These are phyloP conservation scores for Verruconis gallopava DNA, from an alignment of 2,329 filamentous ascomycete genomes.

Conservation along the genomic window DNA sequence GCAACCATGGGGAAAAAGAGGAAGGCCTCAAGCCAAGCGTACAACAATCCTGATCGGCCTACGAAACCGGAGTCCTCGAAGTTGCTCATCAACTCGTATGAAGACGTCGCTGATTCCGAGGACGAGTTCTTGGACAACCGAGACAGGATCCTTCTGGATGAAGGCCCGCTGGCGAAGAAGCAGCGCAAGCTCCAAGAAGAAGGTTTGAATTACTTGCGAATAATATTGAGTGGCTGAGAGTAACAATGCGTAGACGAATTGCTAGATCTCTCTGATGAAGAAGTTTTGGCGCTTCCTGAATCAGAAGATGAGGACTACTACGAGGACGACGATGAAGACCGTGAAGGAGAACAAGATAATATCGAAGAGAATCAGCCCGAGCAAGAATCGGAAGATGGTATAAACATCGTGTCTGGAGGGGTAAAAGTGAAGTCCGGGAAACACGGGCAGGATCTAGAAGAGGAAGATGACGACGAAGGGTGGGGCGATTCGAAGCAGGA, in stretches of 20 bases:
- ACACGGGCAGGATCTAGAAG: constrained; percentile 1
- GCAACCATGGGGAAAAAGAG: constrained; percentile 6
- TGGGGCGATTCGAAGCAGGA: constrained; percentile 84
- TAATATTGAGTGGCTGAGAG: constrained; percentile 12
- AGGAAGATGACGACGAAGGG: constrained; percentile 43
- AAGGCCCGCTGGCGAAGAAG: constrained; percentile 66
- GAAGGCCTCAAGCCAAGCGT: constrained; percentile 4
- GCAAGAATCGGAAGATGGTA: constrained; percentile 12
- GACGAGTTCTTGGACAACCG: constrained; percentile 84
- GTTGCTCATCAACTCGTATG: constrained; percentile 18
- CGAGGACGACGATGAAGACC: constrained; percentile 20
- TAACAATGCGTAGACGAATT: constrained; percentile 35
- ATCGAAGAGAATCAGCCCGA: constrained; percentile 18
- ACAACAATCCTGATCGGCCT: background rate
- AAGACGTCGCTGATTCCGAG: constrained; percentile 85
- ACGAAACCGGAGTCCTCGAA: constrained; percentile 1
- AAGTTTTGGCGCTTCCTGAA: constrained; percentile 42
- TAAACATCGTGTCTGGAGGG: constrained; percentile 34
- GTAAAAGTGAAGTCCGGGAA: constrained; percentile 13
- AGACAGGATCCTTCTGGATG: constrained; percentile 77
- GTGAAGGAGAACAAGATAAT: constrained; percentile 24
- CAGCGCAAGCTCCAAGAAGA: constrained; percentile 58
- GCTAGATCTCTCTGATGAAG: constrained; percentile 48
- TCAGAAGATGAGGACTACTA: constrained; percentile 24
- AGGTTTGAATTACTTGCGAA: constrained; percentile 26